Evolutionary conservation across 441 rosid genomes (phyloP).

Genomic region (Pelargonium citronellum): DNA sequence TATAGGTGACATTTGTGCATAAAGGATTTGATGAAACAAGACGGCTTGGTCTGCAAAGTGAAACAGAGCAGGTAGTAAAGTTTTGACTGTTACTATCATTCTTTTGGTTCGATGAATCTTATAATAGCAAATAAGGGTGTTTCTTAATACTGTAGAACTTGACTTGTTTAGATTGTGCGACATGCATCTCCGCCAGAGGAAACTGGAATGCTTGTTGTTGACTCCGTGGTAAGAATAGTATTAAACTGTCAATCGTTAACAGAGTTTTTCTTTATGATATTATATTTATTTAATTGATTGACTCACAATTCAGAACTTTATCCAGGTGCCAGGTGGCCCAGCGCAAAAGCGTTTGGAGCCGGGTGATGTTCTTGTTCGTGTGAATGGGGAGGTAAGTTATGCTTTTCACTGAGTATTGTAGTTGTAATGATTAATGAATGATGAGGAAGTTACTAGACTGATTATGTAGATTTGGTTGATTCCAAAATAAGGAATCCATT

Average conservation of each 20-base stretch:
- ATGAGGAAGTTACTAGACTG: neutral
- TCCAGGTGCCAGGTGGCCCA: conserved; percentile 95
- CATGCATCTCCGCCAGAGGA: conserved; percentile 67
- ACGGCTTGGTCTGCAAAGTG: conserved; percentile 78
- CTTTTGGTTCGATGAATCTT: neutral
- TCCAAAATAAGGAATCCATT: neutral
- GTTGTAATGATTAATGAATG: conserved; percentile 1
- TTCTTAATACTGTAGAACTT: conserved; percentile 19
- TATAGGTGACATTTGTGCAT: conserved; percentile 72
- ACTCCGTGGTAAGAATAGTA: conserved; percentile 56
- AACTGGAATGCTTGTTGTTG: conserved; percentile 95
- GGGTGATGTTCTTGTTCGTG: conserved; percentile 85
- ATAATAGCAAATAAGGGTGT: conserved; percentile 12
- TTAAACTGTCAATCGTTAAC: neutral
- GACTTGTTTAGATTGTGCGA: conserved; percentile 59
- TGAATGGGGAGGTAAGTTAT: conserved; percentile 75
- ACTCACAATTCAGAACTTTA: conserved; percentile 6
- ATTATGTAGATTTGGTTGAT: neutral
- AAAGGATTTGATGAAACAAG: conserved; percentile 96
- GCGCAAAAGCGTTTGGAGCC: conserved; percentile 75
- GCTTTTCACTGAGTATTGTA: neutral
- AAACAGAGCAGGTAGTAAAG: conserved; percentile 59
- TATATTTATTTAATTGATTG: neutral
- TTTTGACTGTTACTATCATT: neutral
- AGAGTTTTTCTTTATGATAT: neutral